Base-by-base conservation (phyloP, 2,329 filamentous ascomycete genomes). In the Orbilia oligospora region DNA sequence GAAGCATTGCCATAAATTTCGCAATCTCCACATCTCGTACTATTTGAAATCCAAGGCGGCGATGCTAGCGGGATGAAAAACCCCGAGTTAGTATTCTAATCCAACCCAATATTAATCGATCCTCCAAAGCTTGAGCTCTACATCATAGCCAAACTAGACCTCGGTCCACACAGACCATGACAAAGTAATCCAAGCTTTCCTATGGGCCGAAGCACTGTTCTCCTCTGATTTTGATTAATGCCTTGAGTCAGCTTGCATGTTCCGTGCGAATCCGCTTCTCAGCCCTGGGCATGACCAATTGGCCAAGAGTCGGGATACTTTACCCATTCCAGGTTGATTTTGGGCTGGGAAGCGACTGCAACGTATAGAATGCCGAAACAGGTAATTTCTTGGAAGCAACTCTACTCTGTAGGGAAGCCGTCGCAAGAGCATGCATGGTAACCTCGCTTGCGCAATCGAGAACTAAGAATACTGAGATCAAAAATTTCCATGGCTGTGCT, bases 41-140 rank as follows among this genome's bases (percentile, higher is more conserved):
- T 41, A 61, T 61, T 61, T 61, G 56, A 61, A 61, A 61, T 61
- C 24, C 10, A 58, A 38, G 1, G 22, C 2, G 56, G 56, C 56
- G 12, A 44, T 44, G 33, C 36, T n/a, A 38, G 24, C 36, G 14
- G 56, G 56, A 61, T 41, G 36, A 24, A 41, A 1, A 36, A 61
- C 8, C 56, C 33, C 12, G 36, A 61, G 36, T 61, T n/a, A 14
- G 56, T 44, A 61, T 41, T 3, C n/a, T 27, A 61, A 44, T 44
- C 56, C 56, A 61, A 22, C 18, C 55, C 18, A 41, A n/a, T n/a
- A n/a, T n/a, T n/a, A n/a, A 27, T 38, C 33, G 10, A 33, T 38
- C 3, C n/a, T 30, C 3, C 27, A 30, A 30, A 18, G 10, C 24
- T 9, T 14, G 1, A 14, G 1, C n/a, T n/a, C 27, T 30, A 3